Evolutionary conservation across 2,329 filamentous ascomycete species (phyloP).

Genomic region (Phaeophleospora eucalypticola): DNA sequence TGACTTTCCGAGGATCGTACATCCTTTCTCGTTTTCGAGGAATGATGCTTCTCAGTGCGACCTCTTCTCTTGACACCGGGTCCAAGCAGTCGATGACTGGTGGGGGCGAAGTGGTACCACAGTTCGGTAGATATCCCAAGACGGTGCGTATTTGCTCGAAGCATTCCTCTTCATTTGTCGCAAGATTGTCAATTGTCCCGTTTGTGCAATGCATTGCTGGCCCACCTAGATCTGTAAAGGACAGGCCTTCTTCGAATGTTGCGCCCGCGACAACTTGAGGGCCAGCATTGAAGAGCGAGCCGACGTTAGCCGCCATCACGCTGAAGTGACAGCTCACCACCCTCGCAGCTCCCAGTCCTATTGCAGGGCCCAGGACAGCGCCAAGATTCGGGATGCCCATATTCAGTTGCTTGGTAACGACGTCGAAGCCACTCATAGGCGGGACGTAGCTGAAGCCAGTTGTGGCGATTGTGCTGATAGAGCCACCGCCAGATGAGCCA

Average conservation of each 20-base stretch:
- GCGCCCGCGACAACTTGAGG: slow-evolving; percentile 59
- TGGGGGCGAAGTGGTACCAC: slow-evolving; percentile 49
- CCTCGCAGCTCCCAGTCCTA: slow-evolving; percentile 59
- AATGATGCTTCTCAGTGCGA: slow-evolving; percentile 52
- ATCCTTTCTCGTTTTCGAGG: slow-evolving; percentile 56
- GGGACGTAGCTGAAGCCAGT: slow-evolving; percentile 59
- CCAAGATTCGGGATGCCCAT: slow-evolving; percentile 61
- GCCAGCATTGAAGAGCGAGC: slow-evolving; percentile 60
- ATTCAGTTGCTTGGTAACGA: slow-evolving; percentile 54
- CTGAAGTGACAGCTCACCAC: slow-evolving; percentile 61
- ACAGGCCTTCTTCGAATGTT: slow-evolving; percentile 61
- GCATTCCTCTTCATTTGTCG: slow-evolving; percentile 56
- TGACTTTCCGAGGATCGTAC: slow-evolving; percentile 58
- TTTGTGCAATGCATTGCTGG: slow-evolving; percentile 61
- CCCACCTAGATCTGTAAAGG: slow-evolving; percentile 57
- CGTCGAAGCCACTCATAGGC: slow-evolving; percentile 52
- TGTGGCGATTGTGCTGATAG: slow-evolving; percentile 55
- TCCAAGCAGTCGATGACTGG: slow-evolving; percentile 46
- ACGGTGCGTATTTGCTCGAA: slow-evolving; percentile 59
- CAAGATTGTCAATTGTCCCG: slow-evolving; percentile 63
- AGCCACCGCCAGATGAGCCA: slow-evolving; percentile 60
- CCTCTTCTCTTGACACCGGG: slow-evolving; percentile 46
- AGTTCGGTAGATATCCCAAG: slow-evolving; percentile 56
- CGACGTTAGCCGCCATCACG: slow-evolving; percentile 62
- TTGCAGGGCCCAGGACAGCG: slow-evolving; percentile 60